Evolutionary conservation across 1,284 basidiomycete genomes (phyloP), one percentile per base, ranked within the genome.

Genomic region (Puccinia coronata): DNA sequence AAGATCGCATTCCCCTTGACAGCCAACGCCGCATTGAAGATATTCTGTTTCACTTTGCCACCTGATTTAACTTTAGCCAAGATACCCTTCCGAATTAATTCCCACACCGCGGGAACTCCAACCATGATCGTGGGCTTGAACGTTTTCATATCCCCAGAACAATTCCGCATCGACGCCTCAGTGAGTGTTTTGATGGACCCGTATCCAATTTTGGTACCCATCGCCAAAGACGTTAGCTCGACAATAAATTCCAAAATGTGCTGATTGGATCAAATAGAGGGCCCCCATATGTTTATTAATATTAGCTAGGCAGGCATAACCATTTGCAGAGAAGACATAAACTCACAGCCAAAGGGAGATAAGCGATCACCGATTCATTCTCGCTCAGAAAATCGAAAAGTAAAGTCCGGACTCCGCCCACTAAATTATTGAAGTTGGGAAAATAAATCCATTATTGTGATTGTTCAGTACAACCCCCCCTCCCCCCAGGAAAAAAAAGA

Each of bases 131-230:
- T 89, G 0, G 96, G 96, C 76, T 89, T 88, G 88, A 96, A 93
- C 36, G 91, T 90, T 82, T 89, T 89, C 85, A 98, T 91, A 86
- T 98, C 96, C 61, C 95, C 95, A 82, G 92, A 89, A 88, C 94
- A 98, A 82, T 95, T 92, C 82, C 94, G 91, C 23, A 96, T 94
- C 31, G 91, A 93, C 3, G 91, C 90, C 85, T 97, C 94, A 2
- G 96, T 98, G 83, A 98, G 90, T n/a, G 96, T 98, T 91, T 97
- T 97, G 87, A 97, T 91, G 81, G 92, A 91, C 34, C 93, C 96
- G 85, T 94, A 98, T 1, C 96, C 96, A 82, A 91, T 90, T 53
- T 90, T 90, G 87, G 93, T 88, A 71, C 93, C 93, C 59, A 90
- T 87, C 85, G 84, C 82, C 83, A 85, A 81, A 83, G 83, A 80